Base-by-base conservation (phyloP, 768 basidiomycete genomes). In the Pholiota molesta region DNA sequence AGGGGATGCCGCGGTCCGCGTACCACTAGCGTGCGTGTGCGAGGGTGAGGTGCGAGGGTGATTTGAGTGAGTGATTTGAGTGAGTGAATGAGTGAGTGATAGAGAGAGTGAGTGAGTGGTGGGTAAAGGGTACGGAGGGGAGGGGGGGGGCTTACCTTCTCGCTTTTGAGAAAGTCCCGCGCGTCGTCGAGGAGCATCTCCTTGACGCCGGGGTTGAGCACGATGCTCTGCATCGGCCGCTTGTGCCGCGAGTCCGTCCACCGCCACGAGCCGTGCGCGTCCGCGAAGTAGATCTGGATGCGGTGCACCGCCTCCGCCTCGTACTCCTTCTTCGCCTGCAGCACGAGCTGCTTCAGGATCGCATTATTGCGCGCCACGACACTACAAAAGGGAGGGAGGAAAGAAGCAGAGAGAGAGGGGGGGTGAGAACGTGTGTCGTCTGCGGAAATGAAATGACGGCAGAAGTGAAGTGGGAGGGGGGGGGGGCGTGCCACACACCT, bases 1-100 rank as follows among this genome's bases (percentile, higher is more conserved):
- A 95, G 31, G 94, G 94, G 66, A 95, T 94, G 55, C 94, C 94
- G 68, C 94, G 88, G 74, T 94, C 91, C n/a, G 91, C 91, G 67
- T 95, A 95, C 94, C 94, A 95, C 86, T 92, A n/a, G n/a, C n/a
- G 64, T 40, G 26, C 29, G 26, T 33, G 57, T 14, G 57, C 44
- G 63, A 52, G 44, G 3, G 59, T 55, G 52, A 56, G 37, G 55
- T 51, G 31, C 42, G 28, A n/a, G n/a, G n/a, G n/a, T n/a, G n/a
- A n/a, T n/a, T n/a, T n/a, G n/a, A n/a, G n/a, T n/a, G n/a, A n/a
- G n/a, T n/a, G n/a, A n/a, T n/a, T n/a, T n/a, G n/a, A n/a, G n/a
- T n/a, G n/a, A n/a, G n/a, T n/a, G n/a, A n/a, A n/a, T n/a, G n/a
- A n/a, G n/a, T n/a, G n/a, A n/a, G n/a, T n/a, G n/a, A n/a, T n/a